Evolutionary conservation across 306 rosid species (phyloP).

Genomic region (Glycine soja): DNA sequence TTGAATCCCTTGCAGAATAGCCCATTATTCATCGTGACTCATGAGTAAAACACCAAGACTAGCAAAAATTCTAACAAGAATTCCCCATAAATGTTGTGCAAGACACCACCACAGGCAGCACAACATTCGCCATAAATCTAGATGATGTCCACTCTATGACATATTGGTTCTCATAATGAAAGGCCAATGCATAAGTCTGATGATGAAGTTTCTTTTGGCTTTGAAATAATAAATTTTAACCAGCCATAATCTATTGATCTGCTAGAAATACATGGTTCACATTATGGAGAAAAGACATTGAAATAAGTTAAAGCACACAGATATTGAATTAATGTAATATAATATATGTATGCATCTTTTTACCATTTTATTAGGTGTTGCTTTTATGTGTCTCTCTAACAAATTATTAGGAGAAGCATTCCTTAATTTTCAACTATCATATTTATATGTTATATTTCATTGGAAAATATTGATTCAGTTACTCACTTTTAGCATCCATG

Average conservation of each 20-base stretch:
- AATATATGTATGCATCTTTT: constrained; percentile 7
- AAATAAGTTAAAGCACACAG: not conserved
- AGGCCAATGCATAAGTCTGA: constrained; percentile 51
- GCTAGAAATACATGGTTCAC: constrained; percentile 51
- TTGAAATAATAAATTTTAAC: constrained; percentile 42
- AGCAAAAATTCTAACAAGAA: no score
- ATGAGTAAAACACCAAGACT: no score
- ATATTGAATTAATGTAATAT: constrained; percentile 5
- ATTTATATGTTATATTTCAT: constrained; percentile 6
- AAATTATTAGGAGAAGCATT: no score
- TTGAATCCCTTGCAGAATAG: no score
- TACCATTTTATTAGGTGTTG: not conserved
- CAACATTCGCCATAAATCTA: constrained; percentile 6
- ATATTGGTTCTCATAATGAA: constrained; percentile 61
- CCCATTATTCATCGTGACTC: no score
- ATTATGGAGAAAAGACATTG: constrained; percentile 37
- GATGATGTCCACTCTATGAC: constrained; percentile 29
- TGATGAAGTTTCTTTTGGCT: constrained; percentile 53
- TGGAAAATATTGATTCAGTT: constrained; percentile 6
- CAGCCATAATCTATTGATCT: constrained; percentile 41
- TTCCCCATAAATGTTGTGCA: no score
- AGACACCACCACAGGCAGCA: no score
- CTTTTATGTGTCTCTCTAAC: no score
- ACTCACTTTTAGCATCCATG: not conserved
- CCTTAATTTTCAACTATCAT: no score